A percentile compares a stretch with the other conserved stretches of the same genome.
These are phyloP conservation scores for Amanita polypyramis DNA, from an alignment of 768 basidiomycete species.

Conservation along the genomic window DNA sequence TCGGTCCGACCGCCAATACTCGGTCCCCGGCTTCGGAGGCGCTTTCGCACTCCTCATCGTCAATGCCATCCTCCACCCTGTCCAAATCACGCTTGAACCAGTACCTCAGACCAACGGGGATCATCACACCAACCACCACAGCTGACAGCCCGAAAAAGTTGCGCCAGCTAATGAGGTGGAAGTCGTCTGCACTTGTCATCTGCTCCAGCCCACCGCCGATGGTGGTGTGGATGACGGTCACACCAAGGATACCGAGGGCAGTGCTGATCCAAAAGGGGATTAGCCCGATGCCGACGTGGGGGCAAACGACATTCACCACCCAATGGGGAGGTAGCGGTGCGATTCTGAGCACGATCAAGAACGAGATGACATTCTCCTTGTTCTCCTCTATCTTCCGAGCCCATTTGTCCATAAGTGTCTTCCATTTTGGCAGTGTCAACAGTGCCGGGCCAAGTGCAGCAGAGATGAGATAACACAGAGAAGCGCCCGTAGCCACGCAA, in stretches of 20 bases:
- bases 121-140: slow-evolving; percentile 84
- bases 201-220: slow-evolving; percentile 90
- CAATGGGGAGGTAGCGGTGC: slow-evolving; percentile 94
- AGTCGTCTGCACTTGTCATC: slow-evolving; percentile 91
- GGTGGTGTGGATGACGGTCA: slow-evolving; percentile 89
- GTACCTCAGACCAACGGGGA: slow-evolving; percentile 83
- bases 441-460: slow-evolving; percentile 89
- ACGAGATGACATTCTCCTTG: slow-evolving; percentile 79
- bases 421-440: slow-evolving; percentile 78
- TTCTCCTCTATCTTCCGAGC: slow-evolving; percentile 66
- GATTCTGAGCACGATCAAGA: slow-evolving; percentile 90
- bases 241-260: slow-evolving; percentile 84
- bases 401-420: slow-evolving; percentile 75
- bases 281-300: slow-evolving; percentile 82
- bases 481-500: slow-evolving; percentile 85
- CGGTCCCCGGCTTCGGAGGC: too few relatives aligned
- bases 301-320: slow-evolving; percentile 89
- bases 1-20: too few relatives aligned
- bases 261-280: slow-evolving; percentile 86
- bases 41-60: too few relatives aligned
- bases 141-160: slow-evolving; percentile 83
- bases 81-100: slow-evolving; percentile 59
- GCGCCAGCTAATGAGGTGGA: slow-evolving; percentile 85
- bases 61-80: slow-evolving; percentile 12
- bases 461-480: slow-evolving; percentile 88